Percentiles rank a stretch among this genome's conserved stretches.
phyloP scores from a whole-genome alignment of 2,329 filamentous ascomycete genomes.

The Cladophialophora immunda region DNA sequence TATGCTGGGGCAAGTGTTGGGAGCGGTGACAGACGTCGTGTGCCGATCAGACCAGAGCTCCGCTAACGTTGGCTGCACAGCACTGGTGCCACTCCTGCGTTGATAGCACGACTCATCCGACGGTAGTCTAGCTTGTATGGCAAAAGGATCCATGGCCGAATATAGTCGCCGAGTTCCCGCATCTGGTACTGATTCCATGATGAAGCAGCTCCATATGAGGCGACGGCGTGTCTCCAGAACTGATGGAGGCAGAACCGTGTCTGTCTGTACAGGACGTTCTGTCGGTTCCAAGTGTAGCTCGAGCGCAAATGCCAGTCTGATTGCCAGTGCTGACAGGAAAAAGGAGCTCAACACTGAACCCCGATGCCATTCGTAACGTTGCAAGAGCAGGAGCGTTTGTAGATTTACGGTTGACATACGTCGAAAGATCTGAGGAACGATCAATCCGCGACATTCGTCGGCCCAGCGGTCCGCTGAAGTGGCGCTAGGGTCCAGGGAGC shows the following conservation, averaged over 20 bases:
- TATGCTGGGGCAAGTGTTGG: not conserved
- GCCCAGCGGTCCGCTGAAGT: not conserved
- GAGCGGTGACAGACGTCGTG: no score
- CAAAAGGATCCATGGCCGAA: not conserved
- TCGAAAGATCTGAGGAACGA: not conserved
- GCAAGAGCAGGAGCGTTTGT: not conserved
- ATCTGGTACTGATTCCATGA: conserved; percentile 4
- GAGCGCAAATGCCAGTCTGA: not conserved
- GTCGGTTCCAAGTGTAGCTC: not conserved
- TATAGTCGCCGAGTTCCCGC: not conserved
- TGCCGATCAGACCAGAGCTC: no score
- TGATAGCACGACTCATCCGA: not conserved
- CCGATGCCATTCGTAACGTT: conserved; percentile 4
- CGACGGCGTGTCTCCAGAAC: not conserved
- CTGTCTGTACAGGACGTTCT: not conserved
- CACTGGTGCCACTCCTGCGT: not conserved
- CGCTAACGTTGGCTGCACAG: not conserved
- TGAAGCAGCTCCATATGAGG: conserved; percentile 6
- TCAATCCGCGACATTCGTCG: not conserved
- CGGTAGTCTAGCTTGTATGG: conserved; percentile 1
- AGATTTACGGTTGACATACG: conserved; percentile 1
- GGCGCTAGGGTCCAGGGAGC: not conserved
- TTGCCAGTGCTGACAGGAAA: not conserved
- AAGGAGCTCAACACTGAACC: not conserved
- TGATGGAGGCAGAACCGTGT: not conserved